phyloP scores from a whole-genome alignment of 1,139 yeast genomes.

The Saccharomyces uvarum region DNA sequence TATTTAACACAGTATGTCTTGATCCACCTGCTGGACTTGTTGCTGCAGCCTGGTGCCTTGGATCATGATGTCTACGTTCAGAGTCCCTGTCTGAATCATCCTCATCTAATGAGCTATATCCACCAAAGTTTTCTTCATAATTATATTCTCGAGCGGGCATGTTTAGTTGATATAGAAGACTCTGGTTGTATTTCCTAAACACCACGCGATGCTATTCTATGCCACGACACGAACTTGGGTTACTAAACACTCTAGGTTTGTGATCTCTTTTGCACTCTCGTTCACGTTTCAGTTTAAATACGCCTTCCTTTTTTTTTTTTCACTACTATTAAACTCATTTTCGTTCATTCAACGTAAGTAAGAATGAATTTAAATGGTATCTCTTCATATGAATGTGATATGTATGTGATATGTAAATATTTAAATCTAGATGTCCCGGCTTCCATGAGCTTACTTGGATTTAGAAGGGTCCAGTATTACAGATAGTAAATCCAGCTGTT shows the following conservation, averaged over 20 bases:
- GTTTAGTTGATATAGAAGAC: background rate
- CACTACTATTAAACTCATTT: background rate
- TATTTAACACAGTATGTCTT: background rate
- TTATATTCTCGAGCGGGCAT: background rate
- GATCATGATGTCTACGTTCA: background rate
- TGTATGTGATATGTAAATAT: background rate
- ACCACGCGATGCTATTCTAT: background rate
- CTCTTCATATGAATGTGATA: background rate
- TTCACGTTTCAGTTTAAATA: background rate
- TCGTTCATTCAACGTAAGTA: background rate
- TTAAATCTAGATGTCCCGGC: background rate
- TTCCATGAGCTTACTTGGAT: background rate
- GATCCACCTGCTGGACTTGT: background rate
- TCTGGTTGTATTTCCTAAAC: background rate
- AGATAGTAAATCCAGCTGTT: constrained; percentile 15
- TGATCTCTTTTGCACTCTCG: background rate
- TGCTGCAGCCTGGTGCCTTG: background rate
- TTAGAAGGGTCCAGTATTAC: background rate
- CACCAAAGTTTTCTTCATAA: background rate
- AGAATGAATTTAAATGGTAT: background rate
- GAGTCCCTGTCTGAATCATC: background rate
- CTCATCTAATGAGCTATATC: background rate
- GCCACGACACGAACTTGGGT: background rate
- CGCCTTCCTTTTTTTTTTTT: background rate
- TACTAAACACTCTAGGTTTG: background rate